These are phyloP conservation scores for Neoboletus magnificus DNA, from an alignment of 768 basidiomycete species.

Conservation along the genomic window DNA sequence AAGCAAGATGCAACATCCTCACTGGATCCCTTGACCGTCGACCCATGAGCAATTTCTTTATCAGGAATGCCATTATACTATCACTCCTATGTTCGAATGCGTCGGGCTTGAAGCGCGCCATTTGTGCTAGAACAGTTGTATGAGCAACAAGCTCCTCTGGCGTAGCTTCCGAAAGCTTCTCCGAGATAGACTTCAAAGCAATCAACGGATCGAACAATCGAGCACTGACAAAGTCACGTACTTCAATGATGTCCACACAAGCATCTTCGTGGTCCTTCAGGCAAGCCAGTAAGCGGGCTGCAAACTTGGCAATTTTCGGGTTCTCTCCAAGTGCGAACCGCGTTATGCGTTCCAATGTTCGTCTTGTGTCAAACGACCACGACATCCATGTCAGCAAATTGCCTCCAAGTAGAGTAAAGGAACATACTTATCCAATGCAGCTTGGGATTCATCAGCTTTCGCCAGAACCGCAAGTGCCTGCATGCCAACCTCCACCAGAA, in stretches of 20 bases:
- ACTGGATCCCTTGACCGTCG: constrained; percentile 47
- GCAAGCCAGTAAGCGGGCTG: constrained; percentile 68
- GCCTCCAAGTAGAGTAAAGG: neutral
- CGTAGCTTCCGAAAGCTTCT: constrained; percentile 43
- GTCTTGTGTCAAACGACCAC: constrained; percentile 37
- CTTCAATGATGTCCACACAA: constrained; percentile 61
- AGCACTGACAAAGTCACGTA: constrained; percentile 31
- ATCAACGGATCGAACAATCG: neutral
- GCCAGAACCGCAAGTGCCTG: constrained; percentile 74
- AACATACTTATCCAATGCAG: constrained; percentile 65
- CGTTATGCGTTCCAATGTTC: constrained; percentile 60
- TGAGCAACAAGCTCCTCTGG: constrained; percentile 60
- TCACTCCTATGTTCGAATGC: constrained; percentile 81
- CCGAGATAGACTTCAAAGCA: constrained; percentile 52
- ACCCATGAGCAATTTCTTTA: constrained; percentile 68
- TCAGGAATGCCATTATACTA: constrained; percentile 64
- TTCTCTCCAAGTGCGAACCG: constrained; percentile 59
- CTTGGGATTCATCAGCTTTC: constrained; percentile 53
- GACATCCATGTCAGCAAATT: neutral
- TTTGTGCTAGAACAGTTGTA: constrained; percentile 68
- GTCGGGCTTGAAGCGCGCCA: constrained; percentile 63
- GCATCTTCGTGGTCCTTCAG: constrained; percentile 49
- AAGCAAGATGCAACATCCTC: constrained; percentile 18
- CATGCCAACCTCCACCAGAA: constrained; percentile 61
- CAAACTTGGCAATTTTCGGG: constrained; percentile 77